phyloP scores from a whole-genome alignment of 2,329 filamentous ascomycete genomes.

The Penicillium sp. region DNA sequence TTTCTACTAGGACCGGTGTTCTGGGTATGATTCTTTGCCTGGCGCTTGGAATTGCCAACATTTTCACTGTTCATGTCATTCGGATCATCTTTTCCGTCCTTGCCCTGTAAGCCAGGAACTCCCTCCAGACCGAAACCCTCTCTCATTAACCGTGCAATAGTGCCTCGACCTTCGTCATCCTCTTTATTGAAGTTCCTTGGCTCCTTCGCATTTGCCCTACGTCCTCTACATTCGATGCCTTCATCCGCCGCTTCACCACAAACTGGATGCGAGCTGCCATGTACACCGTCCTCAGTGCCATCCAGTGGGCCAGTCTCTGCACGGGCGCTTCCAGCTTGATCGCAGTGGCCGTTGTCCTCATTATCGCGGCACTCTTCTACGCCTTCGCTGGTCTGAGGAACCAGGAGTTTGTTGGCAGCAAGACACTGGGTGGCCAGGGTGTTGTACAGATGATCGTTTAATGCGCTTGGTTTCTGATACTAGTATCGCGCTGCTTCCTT shows the following conservation, averaged over 20 bases:
- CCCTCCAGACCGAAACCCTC: neutral
- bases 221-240: constrained; percentile 79
- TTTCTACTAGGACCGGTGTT: constrained; percentile 47
- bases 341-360: constrained; percentile 78
- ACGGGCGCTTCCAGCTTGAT: constrained; percentile 69
- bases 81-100: constrained; percentile 62
- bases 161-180: constrained; percentile 68
- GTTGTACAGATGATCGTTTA: constrained; percentile 98
- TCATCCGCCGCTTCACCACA: constrained; percentile 88
- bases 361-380: constrained; percentile 79
- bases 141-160: constrained; percentile 45
- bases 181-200: constrained; percentile 89
- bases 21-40: constrained; percentile 65
- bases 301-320: constrained; percentile 83
- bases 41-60: constrained; percentile 67
- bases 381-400: constrained; percentile 45
- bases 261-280: constrained; percentile 95
- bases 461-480: constrained; percentile 3
- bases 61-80: constrained; percentile 60
- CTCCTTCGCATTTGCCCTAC: constrained; percentile 97
- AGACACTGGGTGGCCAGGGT: constrained; percentile 90
- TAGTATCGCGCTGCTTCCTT: constrained; percentile 2
- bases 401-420: constrained; percentile 64
- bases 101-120: constrained; percentile 51
- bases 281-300: constrained; percentile 74